phyloP scores from a whole-genome alignment of 768 basidiomycete genomes.

The Leucocoprinus leucothites region DNA sequence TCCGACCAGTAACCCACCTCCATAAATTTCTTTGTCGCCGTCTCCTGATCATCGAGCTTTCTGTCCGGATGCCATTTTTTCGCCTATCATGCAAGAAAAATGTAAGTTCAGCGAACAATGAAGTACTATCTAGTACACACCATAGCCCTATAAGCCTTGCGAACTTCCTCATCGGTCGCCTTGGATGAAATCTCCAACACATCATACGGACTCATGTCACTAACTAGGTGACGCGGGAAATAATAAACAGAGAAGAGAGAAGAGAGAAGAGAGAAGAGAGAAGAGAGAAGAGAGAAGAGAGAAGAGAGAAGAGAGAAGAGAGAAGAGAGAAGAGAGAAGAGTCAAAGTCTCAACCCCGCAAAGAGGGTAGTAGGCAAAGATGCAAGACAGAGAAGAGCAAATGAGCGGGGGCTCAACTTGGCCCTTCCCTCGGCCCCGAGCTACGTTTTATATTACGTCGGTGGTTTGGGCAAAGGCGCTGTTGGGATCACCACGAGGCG shows the following conservation, averaged over 20 bases:
- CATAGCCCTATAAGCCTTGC: slow-evolving; percentile 7
- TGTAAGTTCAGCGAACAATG: not conserved
- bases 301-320: not conserved
- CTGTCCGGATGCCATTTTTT: slow-evolving; percentile 11
- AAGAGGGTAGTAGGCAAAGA: not conserved
- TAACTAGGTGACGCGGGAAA: not conserved
- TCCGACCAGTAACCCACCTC: not conserved
- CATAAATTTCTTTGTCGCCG: slow-evolving; percentile 1
- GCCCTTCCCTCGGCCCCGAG: too few species aligned
- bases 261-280: too few species aligned
- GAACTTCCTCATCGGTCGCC: slow-evolving; percentile 8
- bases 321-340: not conserved
- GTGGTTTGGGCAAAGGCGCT: not conserved
- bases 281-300: too few species aligned
- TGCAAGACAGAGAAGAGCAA: not conserved
- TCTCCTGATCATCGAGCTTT: slow-evolving; percentile 8
- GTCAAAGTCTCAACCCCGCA: not conserved
- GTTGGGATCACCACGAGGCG: slow-evolving; percentile 10
- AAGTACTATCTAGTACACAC: not conserved
- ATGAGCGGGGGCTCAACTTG: not conserved
- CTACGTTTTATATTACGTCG: too few species aligned
- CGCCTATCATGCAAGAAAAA: not conserved
- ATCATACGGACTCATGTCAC: slow-evolving; percentile 6
- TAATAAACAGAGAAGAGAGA: too few species aligned
- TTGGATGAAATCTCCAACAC: slow-evolving; percentile 4